A percentile compares a stretch with the other conserved stretches of the same genome.
Evolutionary conservation across 2,329 filamentous ascomycete genomes (phyloP).

Genomic region (Exutisphaerella laricina): DNA sequence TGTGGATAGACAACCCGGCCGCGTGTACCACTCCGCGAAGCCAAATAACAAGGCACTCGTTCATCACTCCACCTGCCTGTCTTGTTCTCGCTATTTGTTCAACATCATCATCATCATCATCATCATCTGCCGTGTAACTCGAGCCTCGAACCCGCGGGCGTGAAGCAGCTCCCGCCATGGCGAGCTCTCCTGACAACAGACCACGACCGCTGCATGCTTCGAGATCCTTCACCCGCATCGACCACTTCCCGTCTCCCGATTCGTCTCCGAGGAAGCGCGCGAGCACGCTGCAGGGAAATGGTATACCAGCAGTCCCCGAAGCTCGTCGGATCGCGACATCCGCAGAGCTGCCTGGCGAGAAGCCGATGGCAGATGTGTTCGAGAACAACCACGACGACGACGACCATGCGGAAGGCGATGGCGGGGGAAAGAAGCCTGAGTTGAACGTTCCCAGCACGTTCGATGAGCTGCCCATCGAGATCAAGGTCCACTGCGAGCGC

Average conservation of each 20-base stretch:
- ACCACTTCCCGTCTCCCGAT: constrained; percentile 32
- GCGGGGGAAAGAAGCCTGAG: constrained; percentile 26
- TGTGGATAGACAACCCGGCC: background rate
- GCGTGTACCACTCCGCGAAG: background rate
- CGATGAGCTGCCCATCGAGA: constrained; percentile 88
- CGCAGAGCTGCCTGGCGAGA: constrained; percentile 31
- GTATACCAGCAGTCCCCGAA: constrained; percentile 40
- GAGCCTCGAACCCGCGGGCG: too few species aligned
- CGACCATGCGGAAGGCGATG: constrained; percentile 25
- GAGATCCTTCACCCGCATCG: constrained; percentile 46
- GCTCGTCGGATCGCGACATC: constrained; percentile 36
- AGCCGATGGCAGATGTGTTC: constrained; percentile 40
- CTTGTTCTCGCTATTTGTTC: background rate
- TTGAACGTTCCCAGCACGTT: constrained; percentile 58
- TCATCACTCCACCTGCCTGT: constrained; percentile 8
- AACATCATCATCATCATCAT: too few species aligned
- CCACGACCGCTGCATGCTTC: constrained; percentile 38
- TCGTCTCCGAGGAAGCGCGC: constrained; percentile 38
- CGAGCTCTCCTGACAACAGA: constrained; percentile 16
- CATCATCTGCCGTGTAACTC: constrained; percentile 1
- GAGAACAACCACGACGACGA: constrained; percentile 35
- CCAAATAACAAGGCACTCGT: background rate
- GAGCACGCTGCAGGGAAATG: constrained; percentile 42
- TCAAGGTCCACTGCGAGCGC: constrained; percentile 82
- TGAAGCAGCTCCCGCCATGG: constrained; percentile 13